Percentiles rank a stretch among this genome's conserved stretches.
phyloP scores from a whole-genome alignment of 345 rosid genomes.

The Eucalyptus pauciflora region DNA sequence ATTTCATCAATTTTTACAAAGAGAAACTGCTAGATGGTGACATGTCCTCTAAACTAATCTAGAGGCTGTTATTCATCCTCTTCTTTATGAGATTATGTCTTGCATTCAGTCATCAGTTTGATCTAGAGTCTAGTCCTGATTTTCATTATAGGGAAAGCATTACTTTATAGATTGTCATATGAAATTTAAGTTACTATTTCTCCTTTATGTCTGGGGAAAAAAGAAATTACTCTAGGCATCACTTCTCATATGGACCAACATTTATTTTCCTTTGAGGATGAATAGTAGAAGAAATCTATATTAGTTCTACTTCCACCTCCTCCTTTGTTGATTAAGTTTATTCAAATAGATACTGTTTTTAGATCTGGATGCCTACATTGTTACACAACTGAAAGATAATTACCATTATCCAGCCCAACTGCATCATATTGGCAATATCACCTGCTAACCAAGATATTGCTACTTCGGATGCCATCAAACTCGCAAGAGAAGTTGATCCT shows the following conservation, averaged over 20 bases:
- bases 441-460: conserved; percentile 99
- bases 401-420: conserved; percentile 69
- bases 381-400: background rate
- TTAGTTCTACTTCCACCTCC: background rate
- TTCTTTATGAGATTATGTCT: background rate
- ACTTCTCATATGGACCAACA: background rate
- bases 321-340: background rate
- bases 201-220: background rate
- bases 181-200: background rate
- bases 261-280: background rate
- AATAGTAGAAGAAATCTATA: background rate
- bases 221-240: background rate
- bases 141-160: background rate
- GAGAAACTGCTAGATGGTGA: background rate
- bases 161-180: background rate
- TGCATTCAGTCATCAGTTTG: background rate
- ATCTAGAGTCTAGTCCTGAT: background rate
- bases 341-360: background rate
- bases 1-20: background rate
- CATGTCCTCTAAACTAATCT: background rate
- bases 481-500: conserved; percentile 99
- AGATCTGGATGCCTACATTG: background rate
- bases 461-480: conserved; percentile 97
- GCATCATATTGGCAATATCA: conserved; percentile 96
- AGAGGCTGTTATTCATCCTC: background rate